phyloP scores from a whole-genome alignment of 257 asterid genomes.

The Haberlea rhodopensis region DNA sequence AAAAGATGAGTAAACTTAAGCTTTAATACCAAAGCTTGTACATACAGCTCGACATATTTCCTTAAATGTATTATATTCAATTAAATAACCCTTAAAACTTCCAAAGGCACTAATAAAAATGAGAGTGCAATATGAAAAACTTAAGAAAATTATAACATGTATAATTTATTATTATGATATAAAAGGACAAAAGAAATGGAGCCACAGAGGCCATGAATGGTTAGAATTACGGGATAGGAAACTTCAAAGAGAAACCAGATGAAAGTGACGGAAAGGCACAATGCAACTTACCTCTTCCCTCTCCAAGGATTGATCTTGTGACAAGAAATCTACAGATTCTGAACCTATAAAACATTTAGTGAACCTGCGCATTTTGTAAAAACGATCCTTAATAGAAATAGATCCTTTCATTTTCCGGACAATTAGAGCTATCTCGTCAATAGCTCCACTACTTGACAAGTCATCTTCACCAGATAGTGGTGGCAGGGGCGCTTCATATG shows the following conservation, averaged over 20 bases:
- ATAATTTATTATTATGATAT: background rate
- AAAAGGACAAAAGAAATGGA: background rate
- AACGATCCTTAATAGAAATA: conserved; percentile 62
- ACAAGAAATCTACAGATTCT: conserved; percentile 83
- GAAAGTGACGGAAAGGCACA: conserved; percentile 13
- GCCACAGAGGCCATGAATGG: background rate
- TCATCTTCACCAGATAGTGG: conserved; percentile 98
- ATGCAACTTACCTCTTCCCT: conserved; percentile 67
- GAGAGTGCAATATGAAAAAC: background rate
- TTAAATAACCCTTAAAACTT: background rate
- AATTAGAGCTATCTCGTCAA: conserved; percentile 82
- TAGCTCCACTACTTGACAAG: conserved; percentile 60
- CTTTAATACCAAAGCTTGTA: background rate
- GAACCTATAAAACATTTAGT: conserved; percentile 70
- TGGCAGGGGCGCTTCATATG: conserved; percentile 83
- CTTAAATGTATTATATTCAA: background rate
- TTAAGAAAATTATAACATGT: background rate
- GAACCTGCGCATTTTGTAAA: conserved; percentile 70
- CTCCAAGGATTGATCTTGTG: conserved; percentile 88
- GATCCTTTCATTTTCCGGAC: conserved; percentile 71
- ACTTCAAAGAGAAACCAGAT: background rate
- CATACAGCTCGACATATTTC: background rate
- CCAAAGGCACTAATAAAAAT: background rate
- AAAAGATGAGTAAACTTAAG: background rate
- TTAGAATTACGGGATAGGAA: background rate